Percentiles rank a stretch among this genome's conserved stretches.
These are phyloP conservation scores for Tylopilus subfusipes DNA, from an alignment of 768 basidiomycete genomes.

Conservation along the genomic window DNA sequence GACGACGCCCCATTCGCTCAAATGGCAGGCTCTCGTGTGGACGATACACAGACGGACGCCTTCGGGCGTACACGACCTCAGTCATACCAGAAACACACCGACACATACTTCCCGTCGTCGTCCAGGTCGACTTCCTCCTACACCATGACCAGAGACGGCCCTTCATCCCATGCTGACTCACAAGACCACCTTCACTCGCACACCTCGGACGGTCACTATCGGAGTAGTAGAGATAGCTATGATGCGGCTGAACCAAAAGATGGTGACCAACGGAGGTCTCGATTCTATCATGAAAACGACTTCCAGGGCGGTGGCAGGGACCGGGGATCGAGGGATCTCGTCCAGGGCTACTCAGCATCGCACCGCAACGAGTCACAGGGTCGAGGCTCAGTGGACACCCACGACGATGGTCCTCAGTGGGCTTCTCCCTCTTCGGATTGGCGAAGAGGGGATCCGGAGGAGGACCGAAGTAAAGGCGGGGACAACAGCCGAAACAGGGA, in stretches of 20 bases:
- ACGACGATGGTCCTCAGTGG: conserved; percentile 39
- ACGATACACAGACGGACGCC: conserved; percentile 50
- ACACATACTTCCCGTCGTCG: conserved; percentile 44
- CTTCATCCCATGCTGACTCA: conserved; percentile 47
- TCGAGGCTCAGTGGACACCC: conserved; percentile 39
- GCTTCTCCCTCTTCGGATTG: conserved; percentile 48
- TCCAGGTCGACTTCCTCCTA: conserved; percentile 44
- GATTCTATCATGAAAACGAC: conserved; percentile 39
- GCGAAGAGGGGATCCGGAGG: conserved; percentile 32
- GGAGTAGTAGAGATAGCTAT: conserved; percentile 47
- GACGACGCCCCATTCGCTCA: conserved; percentile 40
- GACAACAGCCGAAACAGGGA: conserved; percentile 39
- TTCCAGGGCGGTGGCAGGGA: conserved; percentile 40
- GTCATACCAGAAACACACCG: conserved; percentile 38
- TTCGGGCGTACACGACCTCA: conserved; percentile 52
- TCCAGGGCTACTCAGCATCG: conserved; percentile 39
- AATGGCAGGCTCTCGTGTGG: conserved; percentile 43
- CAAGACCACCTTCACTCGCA: conserved; percentile 40
- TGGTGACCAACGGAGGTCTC: conserved; percentile 44
- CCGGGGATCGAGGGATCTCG: conserved; percentile 47
- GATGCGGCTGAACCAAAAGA: conserved; percentile 43
- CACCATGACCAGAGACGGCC: conserved; percentile 48
- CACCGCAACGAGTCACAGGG: conserved; percentile 47
- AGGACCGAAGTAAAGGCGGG: conserved; percentile 37
- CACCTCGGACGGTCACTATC: conserved; percentile 49